Percentiles rank a stretch among this genome's conserved stretches.
Conservation (phyloP, 169 alveolate genomes). For the Theileria parva region DNA sequence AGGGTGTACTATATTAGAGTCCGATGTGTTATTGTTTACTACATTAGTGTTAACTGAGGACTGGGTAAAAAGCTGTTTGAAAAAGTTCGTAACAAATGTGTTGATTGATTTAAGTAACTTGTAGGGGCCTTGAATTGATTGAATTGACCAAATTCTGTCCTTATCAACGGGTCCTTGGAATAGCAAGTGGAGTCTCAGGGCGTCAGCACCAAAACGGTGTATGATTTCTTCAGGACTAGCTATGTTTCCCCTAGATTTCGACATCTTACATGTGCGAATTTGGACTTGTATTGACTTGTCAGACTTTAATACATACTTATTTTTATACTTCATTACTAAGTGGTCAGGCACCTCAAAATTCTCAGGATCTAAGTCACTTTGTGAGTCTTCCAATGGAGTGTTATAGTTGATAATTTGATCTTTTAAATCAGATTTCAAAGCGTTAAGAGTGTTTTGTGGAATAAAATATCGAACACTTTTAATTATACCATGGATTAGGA, state of each 20-base stretch:
- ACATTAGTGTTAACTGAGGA: background rate
- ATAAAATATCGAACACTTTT: conserved; percentile 64
- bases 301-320: conserved; percentile 32
- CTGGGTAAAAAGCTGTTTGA: conserved; percentile 1
- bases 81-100: conserved; percentile 36
- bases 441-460: background rate
- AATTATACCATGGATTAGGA: conserved; percentile 86
- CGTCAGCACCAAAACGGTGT: conserved; percentile 81
- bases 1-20: background rate
- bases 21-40: background rate
- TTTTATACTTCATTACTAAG: conserved; percentile 47
- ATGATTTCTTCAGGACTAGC: conserved; percentile 76
- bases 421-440: conserved; percentile 29
- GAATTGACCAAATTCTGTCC: conserved; percentile 74
- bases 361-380: conserved; percentile 4
- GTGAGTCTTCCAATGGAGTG: background rate
- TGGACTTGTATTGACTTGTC: conserved; percentile 25
- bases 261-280: conserved; percentile 81
- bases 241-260: conserved; percentile 84
- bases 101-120: conserved; percentile 45
- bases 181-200: conserved; percentile 81
- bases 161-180: conserved; percentile 86
- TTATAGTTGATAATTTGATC: conserved; percentile 2
- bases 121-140: conserved; percentile 70
- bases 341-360: conserved; percentile 15